phyloP scores from a whole-genome alignment of 257 asterid species.

The Solanum pennellii region DNA sequence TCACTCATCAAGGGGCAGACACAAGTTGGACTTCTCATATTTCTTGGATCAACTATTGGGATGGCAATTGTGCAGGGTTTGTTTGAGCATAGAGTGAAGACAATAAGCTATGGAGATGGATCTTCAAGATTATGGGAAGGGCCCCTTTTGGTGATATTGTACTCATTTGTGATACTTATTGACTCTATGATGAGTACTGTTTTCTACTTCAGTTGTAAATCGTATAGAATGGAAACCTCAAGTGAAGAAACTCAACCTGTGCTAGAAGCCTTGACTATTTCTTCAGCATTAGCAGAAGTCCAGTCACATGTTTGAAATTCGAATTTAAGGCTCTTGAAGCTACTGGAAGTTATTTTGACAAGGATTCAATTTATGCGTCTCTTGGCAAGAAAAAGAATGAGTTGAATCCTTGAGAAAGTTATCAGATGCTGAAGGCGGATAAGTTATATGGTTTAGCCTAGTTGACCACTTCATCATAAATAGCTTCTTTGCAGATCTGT shows the following conservation, averaged over 20 bases:
- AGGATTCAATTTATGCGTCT: not conserved
- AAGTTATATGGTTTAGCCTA: not conserved
- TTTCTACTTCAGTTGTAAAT: constrained; percentile 93
- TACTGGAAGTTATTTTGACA: not conserved
- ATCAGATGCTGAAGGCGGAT: not conserved
- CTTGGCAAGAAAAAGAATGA: not conserved
- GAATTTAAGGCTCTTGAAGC: not conserved
- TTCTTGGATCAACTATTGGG: constrained; percentile 79
- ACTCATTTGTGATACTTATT: constrained; percentile 67
- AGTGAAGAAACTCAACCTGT: constrained; percentile 43
- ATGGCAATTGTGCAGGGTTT: constrained; percentile 83
- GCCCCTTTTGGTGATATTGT: constrained; percentile 83
- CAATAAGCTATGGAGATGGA: constrained; percentile 90
- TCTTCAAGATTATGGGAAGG: constrained; percentile 98
- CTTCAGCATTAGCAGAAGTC: constrained; percentile 27
- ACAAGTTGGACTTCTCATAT: constrained; percentile 84
- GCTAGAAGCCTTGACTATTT: constrained; percentile 39
- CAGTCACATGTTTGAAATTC: constrained; percentile 16
- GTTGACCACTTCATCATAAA: not conserved
- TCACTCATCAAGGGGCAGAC: constrained; percentile 74
- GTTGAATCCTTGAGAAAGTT: not conserved
- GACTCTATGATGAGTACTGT: constrained; percentile 91
- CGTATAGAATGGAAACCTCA: constrained; percentile 58
- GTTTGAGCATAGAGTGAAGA: constrained; percentile 88
- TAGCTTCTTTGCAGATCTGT: not conserved